These are phyloP conservation scores for Cystofilobasidium capitatum DNA, from an alignment of 768 basidiomycete genomes.

Conservation along the genomic window DNA sequence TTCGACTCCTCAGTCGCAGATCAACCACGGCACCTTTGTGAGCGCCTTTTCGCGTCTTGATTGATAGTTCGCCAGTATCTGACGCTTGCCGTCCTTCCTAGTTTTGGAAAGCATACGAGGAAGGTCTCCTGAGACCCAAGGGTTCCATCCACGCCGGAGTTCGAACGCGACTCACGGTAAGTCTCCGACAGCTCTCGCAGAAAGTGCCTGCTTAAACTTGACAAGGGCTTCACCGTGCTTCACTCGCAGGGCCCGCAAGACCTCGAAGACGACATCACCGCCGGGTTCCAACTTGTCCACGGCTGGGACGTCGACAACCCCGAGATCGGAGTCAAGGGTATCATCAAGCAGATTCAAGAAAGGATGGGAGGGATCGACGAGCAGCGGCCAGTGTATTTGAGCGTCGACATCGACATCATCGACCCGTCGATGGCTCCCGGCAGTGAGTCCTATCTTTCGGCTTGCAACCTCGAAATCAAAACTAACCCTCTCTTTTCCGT, in stretches of 20 bases:
- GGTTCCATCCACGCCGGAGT: conserved; percentile 76
- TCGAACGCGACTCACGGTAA: conserved; percentile 58
- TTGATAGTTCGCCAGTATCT: neutral
- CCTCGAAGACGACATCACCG: conserved; percentile 57
- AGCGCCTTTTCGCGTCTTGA: too few species aligned
- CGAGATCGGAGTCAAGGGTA: conserved; percentile 50
- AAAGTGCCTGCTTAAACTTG: conserved; percentile 2
- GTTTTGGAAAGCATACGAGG: conserved; percentile 66
- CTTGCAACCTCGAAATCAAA: neutral
- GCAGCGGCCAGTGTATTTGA: conserved; percentile 58
- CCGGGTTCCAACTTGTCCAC: conserved; percentile 70
- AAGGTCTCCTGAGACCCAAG: conserved; percentile 59
- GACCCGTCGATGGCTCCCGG: conserved; percentile 35
- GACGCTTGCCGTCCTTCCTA: neutral
- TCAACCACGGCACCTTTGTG: conserved; percentile 72
- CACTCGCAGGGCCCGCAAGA: conserved; percentile 52
- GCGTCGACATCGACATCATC: conserved; percentile 37
- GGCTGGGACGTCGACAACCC: conserved; percentile 75
- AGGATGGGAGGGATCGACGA: conserved; percentile 51
- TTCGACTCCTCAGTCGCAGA: conserved; percentile 45
- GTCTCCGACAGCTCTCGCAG: conserved; percentile 33
- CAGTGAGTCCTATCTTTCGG: conserved; percentile 29
- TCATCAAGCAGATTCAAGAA: conserved; percentile 59
- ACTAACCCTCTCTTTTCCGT: neutral
- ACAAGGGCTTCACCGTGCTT: neutral